Conservation (phyloP, 805 yeast genomes). For the Blastobotrys parvus region DNA sequence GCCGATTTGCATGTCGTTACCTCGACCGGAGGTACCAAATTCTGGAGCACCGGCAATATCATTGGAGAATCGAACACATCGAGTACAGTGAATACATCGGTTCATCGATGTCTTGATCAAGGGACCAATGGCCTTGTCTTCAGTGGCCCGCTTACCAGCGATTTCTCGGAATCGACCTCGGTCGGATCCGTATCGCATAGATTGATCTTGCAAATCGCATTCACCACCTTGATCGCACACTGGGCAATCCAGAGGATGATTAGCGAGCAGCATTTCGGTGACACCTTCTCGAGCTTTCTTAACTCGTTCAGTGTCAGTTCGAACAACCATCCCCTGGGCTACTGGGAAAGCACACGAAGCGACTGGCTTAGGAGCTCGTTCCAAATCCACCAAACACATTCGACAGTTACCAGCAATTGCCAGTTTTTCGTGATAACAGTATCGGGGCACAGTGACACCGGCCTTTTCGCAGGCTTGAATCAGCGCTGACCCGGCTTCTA, state of each 20-base stretch:
- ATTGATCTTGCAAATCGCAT: conserved; percentile 86
- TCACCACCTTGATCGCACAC: conserved; percentile 94
- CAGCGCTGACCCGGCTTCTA: conserved; percentile 80
- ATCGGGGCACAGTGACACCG: conserved; percentile 79
- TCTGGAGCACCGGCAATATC: conserved; percentile 92
- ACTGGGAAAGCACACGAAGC: conserved; percentile 92
- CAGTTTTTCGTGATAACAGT: conserved; percentile 85
- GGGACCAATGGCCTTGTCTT: conserved; percentile 86
- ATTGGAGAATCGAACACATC: conserved; percentile 84
- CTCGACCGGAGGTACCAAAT: conserved; percentile 82
- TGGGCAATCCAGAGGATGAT: conserved; percentile 90
- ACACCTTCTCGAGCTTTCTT: conserved; percentile 83
- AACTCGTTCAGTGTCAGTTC: conserved; percentile 69
- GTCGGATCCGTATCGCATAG: conserved; percentile 74
- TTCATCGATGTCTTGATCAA: conserved; percentile 85
- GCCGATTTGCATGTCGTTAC: conserved; percentile 87
- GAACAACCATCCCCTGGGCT: conserved; percentile 81
- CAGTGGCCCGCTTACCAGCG: conserved; percentile 81
- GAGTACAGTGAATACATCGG: conserved; percentile 86
- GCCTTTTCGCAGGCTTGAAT: conserved; percentile 91
- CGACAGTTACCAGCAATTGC: conserved; percentile 91
- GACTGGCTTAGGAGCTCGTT: conserved; percentile 80
- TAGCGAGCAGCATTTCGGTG: conserved; percentile 78
- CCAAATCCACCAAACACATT: conserved; percentile 87
- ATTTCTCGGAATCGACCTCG: conserved; percentile 79